phyloP scores from a whole-genome alignment of 257 asterid species.

The Coffea canephora region DNA sequence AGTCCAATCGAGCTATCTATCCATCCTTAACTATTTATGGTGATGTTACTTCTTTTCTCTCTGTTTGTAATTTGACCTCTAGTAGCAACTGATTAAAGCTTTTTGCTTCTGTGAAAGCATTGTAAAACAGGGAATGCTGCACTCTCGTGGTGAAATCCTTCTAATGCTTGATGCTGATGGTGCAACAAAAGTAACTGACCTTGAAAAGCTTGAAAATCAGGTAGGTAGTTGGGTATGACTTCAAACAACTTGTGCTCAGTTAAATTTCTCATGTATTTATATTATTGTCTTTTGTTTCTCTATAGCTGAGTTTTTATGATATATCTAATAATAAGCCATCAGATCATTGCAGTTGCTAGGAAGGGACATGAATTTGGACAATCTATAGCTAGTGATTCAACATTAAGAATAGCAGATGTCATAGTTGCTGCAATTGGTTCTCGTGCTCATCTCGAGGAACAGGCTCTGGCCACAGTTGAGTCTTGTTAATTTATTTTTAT shows the following conservation, averaged over 20 bases:
- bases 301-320: conserved; percentile 12
- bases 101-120: conserved; percentile 80
- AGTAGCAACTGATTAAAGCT: conserved; percentile 41
- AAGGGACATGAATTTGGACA: conserved; percentile 51
- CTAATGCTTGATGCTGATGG: conserved; percentile 99
- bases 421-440: conserved; percentile 93
- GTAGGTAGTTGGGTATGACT: conserved; percentile 39
- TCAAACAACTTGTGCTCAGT: not conserved
- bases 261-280: not conserved
- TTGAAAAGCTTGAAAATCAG: conserved; percentile 96
- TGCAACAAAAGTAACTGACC: conserved; percentile 84
- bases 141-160: conserved; percentile 94
- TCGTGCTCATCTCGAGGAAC: conserved; percentile 99
- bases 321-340: conserved; percentile 42
- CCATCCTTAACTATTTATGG: conserved; percentile 13
- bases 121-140: conserved; percentile 97
- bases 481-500: conserved; percentile 29
- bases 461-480: conserved; percentile 93
- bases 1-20: conserved; percentile 41
- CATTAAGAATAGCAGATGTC: conserved; percentile 61
- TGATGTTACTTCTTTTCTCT: conserved; percentile 4
- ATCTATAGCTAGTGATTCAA: conserved; percentile 50
- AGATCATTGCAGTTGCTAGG: conserved; percentile 79
- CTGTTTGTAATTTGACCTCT: not conserved
- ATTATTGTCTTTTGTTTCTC: not conserved